These are phyloP conservation scores for Exobasidium rhododendri DNA, from an alignment of 1,284 basidiomycete species.

Conservation along the genomic window DNA sequence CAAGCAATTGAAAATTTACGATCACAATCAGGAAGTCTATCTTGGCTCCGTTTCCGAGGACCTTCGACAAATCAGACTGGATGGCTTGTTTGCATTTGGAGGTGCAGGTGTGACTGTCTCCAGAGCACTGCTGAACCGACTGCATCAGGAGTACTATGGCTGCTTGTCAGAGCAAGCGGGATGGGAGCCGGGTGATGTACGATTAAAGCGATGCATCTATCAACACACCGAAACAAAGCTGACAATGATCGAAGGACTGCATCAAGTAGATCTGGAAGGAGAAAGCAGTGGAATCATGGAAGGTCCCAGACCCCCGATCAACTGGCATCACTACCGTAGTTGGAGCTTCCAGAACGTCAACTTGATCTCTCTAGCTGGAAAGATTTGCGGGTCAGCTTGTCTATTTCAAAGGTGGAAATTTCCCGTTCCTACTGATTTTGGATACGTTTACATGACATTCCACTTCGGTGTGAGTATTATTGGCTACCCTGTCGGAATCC, in stretches of 20 bases:
- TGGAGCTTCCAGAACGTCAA: conserved; percentile 3
- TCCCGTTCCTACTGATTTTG: conserved; percentile 1
- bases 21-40: conserved; percentile 4
- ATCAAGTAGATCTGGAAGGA: conserved; percentile 11
- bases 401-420: conserved; percentile 7
- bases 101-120: conserved; percentile 13
- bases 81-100: conserved; percentile 13
- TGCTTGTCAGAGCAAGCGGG: neutral
- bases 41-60: conserved; percentile 13
- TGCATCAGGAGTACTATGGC: neutral
- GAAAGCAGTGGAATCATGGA: conserved; percentile 13
- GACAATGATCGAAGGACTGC: conserved; percentile 6
- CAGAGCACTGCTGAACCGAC: conserved; percentile 5
- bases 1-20: conserved; percentile 8
- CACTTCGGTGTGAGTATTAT: conserved; percentile 5
- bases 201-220: conserved; percentile 14
- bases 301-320: conserved; percentile 9
- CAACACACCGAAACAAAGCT: conserved; percentile 13
- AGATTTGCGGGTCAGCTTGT: neutral
- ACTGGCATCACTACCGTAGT: conserved; percentile 9
- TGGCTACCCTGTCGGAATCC: conserved; percentile 1
- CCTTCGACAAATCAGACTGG: conserved; percentile 3
- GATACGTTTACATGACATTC: conserved; percentile 1
- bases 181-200: conserved; percentile 9
- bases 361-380: neutral